These are phyloP conservation scores for Agapanthus africanus DNA, from an alignment of 106 monocot genomes.

Conservation along the genomic window DNA sequence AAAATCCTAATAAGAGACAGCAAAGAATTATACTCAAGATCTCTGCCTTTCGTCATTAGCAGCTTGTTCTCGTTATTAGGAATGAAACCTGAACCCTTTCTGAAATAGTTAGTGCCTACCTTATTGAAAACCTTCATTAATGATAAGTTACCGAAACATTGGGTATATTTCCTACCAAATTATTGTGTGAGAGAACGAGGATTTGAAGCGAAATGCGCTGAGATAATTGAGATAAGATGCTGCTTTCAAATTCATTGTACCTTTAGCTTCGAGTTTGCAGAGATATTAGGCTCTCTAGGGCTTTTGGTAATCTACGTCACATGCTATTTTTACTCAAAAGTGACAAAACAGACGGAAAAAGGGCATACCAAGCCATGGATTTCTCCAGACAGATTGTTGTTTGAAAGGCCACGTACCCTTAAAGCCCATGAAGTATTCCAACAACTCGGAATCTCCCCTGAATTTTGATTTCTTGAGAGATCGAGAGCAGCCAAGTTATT, in stretches of 20 bases:
- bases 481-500: no score
- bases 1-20: conserved; percentile 7
- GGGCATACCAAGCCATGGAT: no score
- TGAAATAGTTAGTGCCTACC: no score
- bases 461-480: no score
- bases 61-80: background rate
- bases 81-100: no score
- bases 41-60: conserved; percentile 9
- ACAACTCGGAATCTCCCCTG: no score
- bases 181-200: conserved; percentile 15
- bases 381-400: no score
- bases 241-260: conserved; percentile 19
- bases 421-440: no score
- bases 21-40: background rate
- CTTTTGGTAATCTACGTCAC: no score
- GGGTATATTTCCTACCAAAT: conserved; percentile 14
- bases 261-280: conserved; percentile 23
- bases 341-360: no score
- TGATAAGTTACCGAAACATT: background rate
- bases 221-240: conserved; percentile 9
- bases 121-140: background rate
- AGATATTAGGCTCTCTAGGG: conserved; percentile 10
- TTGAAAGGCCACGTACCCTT: no score
- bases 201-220: conserved; percentile 3
- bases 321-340: no score